Evolutionary conservation across 208 protist genomes (phyloP).

Genomic region (Lotmaria passim): DNA sequence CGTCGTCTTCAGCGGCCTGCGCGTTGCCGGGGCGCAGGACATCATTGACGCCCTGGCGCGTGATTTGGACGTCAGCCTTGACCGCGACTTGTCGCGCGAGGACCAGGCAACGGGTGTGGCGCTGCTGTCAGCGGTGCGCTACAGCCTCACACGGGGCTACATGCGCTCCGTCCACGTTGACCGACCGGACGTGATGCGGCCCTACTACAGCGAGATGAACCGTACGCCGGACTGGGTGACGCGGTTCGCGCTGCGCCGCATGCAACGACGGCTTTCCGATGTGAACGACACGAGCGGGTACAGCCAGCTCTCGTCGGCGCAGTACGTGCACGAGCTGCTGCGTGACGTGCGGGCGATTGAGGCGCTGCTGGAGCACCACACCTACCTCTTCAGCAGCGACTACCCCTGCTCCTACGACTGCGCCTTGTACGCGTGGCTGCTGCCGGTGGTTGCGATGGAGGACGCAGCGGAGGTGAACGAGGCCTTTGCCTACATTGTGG

Average conservation of each 20-base stretch:
- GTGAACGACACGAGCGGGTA: conserved; percentile 43
- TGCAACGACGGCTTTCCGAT: conserved; percentile 26
- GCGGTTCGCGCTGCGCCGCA: conserved; percentile 33
- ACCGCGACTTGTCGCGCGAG: conserved; percentile 34
- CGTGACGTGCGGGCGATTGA: conserved; percentile 51
- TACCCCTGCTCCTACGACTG: conserved; percentile 57
- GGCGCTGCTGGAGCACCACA: conserved; percentile 36
- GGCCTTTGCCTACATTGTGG: conserved; percentile 51
- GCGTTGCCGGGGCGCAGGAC: conserved; percentile 19
- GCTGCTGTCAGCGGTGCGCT: conserved; percentile 35
- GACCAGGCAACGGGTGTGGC: conserved; percentile 46
- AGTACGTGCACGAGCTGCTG: conserved; percentile 45
- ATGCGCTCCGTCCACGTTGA: conserved; percentile 44
- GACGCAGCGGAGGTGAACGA: conserved; percentile 42
- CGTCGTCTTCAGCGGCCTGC: conserved; percentile 37
- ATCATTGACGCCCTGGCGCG: conserved; percentile 47
- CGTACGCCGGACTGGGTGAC: conserved; percentile 38
- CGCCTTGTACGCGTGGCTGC: conserved; percentile 58
- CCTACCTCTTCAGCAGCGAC: conserved; percentile 40
- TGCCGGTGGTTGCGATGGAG: conserved; percentile 53
- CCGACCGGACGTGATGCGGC: conserved; percentile 32
- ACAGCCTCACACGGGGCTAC: conserved; percentile 42
- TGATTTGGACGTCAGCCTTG: conserved; percentile 38
- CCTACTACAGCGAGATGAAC: conserved; percentile 56
- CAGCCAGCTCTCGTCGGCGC: conserved; percentile 39